Percentiles rank a stretch among this genome's conserved stretches.
Evolutionary conservation across 140 eudicot genomes (phyloP).

Genomic region (Senecio squalidus): DNA sequence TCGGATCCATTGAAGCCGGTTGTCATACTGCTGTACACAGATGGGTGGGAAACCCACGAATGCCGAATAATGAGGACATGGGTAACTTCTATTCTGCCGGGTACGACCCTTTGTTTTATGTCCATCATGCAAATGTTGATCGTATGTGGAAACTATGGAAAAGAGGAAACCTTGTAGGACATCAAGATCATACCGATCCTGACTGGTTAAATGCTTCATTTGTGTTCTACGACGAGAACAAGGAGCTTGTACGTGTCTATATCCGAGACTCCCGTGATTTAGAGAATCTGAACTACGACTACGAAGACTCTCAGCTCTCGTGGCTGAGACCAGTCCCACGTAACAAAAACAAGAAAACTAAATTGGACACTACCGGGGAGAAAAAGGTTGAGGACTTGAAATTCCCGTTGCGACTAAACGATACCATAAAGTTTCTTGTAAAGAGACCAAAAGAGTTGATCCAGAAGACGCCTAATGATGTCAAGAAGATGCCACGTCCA

Average conservation of each 20-base stretch:
- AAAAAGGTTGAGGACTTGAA: conserved; percentile 9
- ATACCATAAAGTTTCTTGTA: conserved; percentile 9
- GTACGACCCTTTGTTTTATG: conserved; percentile 52
- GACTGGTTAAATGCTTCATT: conserved; percentile 48
- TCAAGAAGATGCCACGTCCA: conserved; percentile 33
- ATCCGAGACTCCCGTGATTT: conserved; percentile 30
- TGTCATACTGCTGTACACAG: conserved; percentile 39
- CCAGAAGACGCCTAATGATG: too few species aligned
- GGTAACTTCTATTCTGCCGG: conserved; percentile 69
- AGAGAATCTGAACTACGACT: conserved; percentile 31
- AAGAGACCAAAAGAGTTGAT: conserved; percentile 41
- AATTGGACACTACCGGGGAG: not conserved
- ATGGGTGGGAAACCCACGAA: conserved; percentile 42
- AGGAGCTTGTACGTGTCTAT: conserved; percentile 36
- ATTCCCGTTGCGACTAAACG: conserved; percentile 10
- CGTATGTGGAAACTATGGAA: conserved; percentile 72
- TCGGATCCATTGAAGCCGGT: conserved; percentile 31
- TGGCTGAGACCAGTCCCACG: conserved; percentile 10
- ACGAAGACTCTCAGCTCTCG: not conserved
- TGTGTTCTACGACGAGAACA: conserved; percentile 56
- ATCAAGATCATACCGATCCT: conserved; percentile 30
- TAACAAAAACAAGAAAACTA: not conserved
- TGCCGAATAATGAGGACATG: conserved; percentile 49
- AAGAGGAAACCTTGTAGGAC: conserved; percentile 30
- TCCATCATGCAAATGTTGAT: conserved; percentile 57